Base-by-base conservation (phyloP, 164 flowering plant genomes). In the Nymphaea thermarum region DNA sequence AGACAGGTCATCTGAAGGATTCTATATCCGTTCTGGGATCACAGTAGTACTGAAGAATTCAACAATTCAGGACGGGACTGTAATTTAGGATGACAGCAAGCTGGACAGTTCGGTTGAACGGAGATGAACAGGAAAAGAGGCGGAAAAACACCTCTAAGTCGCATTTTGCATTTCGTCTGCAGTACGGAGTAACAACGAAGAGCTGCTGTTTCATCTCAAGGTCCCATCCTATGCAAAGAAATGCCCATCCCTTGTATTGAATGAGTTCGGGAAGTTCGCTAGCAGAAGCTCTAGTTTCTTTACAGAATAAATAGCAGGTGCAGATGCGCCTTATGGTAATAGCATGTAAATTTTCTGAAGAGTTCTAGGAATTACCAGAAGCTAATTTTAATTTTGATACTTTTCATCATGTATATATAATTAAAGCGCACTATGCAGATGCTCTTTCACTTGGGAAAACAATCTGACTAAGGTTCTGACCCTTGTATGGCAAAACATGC, bases 21-120 rank as follows among this genome's bases (percentile, higher is more conserved):
- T 93, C 68, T 89, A 86, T 70, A 90, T 90, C 44, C 81, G 98
- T 68, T 90, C 98, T 0, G 94, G 97, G n/a, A 87, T 93, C 76
- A 84, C 87, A 3, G 84, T 90, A 65, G 76, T 89, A 55, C 65
- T 83, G 77, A 86, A 86, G 89, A 93, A 93, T 66, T 86, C 96
- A 45, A 93, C 97, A n/a, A 86, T 93, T 63, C 80, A 75, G 76
- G 92, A 90, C 68, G 94, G 91, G 66, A 83, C 80, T 2, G 67
- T 87, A 64, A 77, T 93, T 60, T 86, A 72, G 70, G 66, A 61
- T 6, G 55, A 47, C 12, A 14, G 55, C 55, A 47, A 47, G 55
- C 55, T 2, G 7, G 55, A 47, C 55, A 6, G 12, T 47, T 47
- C 55, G 12, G 55, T 47, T 6, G 55, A 47, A 47, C 11, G 12